These are phyloP conservation scores for Mycena rosella DNA, from an alignment of 768 basidiomycete genomes.

Conservation along the genomic window DNA sequence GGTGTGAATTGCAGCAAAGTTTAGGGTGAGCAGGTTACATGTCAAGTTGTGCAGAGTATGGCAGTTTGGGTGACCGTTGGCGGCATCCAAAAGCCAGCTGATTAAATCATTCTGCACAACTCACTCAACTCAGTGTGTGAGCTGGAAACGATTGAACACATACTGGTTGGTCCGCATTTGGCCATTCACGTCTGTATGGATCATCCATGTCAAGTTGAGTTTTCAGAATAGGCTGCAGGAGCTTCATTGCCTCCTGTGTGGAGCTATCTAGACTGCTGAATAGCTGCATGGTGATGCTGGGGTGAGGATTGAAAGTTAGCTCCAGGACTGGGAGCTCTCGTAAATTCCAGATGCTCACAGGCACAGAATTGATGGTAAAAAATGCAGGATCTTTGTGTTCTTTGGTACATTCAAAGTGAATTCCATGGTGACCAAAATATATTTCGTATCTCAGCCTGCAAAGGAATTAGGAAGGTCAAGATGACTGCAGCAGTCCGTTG, in stretches of 20 bases:
- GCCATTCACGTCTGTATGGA: constrained; percentile 29
- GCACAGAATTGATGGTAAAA: constrained; percentile 9
- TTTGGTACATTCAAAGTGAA: constrained; percentile 12
- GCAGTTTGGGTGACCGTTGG: no score
- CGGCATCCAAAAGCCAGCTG: constrained; percentile 49
- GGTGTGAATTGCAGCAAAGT: no score
- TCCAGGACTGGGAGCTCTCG: constrained; percentile 6
- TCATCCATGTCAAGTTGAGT: constrained; percentile 30
- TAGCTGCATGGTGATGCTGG: no score
- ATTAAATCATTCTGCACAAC: constrained; percentile 54
- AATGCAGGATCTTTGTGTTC: constrained; percentile 4
- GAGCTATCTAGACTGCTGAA: constrained; percentile 19
- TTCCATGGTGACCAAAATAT: constrained; percentile 21
- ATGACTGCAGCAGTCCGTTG: constrained; percentile 3
- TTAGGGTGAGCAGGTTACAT: no score
- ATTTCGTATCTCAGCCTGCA: constrained; percentile 29
- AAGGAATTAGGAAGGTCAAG: no score
- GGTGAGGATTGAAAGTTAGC: no score
- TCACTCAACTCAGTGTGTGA: no score
- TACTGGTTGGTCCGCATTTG: no score
- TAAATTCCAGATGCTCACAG: no score
- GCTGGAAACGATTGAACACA: constrained; percentile 19
- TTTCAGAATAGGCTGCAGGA: constrained; percentile 20
- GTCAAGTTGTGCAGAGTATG: no score
- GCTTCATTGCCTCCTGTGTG: constrained; percentile 1